Evolutionary conservation across 768 basidiomycete genomes (phyloP).

Genomic region (Serendipita sp.): DNA sequence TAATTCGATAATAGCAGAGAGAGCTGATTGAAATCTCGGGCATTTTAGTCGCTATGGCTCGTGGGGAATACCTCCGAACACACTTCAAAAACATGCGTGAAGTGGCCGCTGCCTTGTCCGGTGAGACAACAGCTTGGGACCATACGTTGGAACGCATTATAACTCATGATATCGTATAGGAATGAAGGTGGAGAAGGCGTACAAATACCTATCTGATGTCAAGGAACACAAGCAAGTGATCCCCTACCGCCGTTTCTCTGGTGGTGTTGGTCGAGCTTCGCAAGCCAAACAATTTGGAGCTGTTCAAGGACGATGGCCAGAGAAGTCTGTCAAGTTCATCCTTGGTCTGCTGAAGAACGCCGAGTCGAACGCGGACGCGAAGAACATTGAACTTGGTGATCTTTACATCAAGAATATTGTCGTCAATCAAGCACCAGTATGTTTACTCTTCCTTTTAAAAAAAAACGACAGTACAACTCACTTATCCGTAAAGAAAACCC

Average conservation of each 20-base stretch:
- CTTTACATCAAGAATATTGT: slow-evolving; percentile 91
- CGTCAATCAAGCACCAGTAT: slow-evolving; percentile 93
- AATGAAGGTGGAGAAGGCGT: slow-evolving; percentile 85
- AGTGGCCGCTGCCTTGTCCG: slow-evolving; percentile 85
- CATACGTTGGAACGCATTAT: slow-evolving; percentile 6
- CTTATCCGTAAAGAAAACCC: slow-evolving; percentile 55
- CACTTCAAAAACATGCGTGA: slow-evolving; percentile 99
- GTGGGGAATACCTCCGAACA: slow-evolving; percentile 94
- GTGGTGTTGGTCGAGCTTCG: slow-evolving; percentile 85
- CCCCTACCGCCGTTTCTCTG: slow-evolving; percentile 89
- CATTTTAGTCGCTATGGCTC: slow-evolving; percentile 65
- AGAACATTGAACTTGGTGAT: slow-evolving; percentile 85
- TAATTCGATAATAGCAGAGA: too few species aligned
- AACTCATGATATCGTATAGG: slow-evolving; percentile 30
- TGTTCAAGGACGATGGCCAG: slow-evolving; percentile 99
- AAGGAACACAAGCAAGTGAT: slow-evolving; percentile 93
- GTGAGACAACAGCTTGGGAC: slow-evolving; percentile 26
- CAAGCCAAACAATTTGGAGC: slow-evolving; percentile 95
- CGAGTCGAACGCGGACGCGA: slow-evolving; percentile 96
- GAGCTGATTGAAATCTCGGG: background rate
- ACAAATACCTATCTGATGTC: slow-evolving; percentile 84
- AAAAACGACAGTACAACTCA: background rate
- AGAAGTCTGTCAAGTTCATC: slow-evolving; percentile 95
- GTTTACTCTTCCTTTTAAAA: slow-evolving; percentile 18
- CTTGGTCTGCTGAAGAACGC: slow-evolving; percentile 93